phyloP scores from a whole-genome alignment of 2,329 filamentous ascomycete species.

The Nectriaceae sp. region DNA sequence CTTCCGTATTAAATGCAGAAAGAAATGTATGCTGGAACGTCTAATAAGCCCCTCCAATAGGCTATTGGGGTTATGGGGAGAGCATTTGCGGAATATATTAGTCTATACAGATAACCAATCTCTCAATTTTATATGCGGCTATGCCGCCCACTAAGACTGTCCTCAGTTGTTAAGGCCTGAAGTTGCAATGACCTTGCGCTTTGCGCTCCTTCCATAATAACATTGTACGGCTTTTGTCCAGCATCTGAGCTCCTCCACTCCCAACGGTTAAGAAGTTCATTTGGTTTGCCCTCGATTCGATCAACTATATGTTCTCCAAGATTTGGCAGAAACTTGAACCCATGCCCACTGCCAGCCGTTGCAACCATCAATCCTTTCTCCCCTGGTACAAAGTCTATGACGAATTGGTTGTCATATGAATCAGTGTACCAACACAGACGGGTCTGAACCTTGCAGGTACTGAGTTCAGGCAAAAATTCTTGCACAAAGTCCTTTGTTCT shows the following conservation, averaged over 20 bases:
- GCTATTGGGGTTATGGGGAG: too few species aligned
- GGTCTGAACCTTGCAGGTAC: constrained; percentile 33
- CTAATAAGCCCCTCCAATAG: too few species aligned
- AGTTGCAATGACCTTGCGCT: constrained; percentile 8
- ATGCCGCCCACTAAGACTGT: not conserved
- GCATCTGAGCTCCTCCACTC: constrained; percentile 7
- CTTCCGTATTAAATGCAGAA: too few species aligned
- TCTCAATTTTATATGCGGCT: constrained; percentile 1
- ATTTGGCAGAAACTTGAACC: constrained; percentile 27
- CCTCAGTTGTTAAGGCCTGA: constrained; percentile 2
- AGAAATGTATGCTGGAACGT: too few species aligned
- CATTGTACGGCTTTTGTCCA: constrained; percentile 9
- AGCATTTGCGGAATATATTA: too few species aligned
- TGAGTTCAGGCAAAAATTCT: constrained; percentile 45
- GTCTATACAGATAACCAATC: too few species aligned
- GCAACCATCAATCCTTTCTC: constrained; percentile 11
- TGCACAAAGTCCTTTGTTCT: constrained; percentile 32
- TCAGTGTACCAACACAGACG: constrained; percentile 50
- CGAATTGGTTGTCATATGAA: constrained; percentile 18
- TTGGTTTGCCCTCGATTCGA: constrained; percentile 5
- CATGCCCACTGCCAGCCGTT: constrained; percentile 13
- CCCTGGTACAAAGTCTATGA: constrained; percentile 11
- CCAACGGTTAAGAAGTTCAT: constrained; percentile 6
- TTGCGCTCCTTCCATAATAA: constrained; percentile 9
- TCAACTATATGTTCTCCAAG: constrained; percentile 10